Conservation (phyloP, 257 asterid species). For the Capsicum rhomboideum region DNA sequence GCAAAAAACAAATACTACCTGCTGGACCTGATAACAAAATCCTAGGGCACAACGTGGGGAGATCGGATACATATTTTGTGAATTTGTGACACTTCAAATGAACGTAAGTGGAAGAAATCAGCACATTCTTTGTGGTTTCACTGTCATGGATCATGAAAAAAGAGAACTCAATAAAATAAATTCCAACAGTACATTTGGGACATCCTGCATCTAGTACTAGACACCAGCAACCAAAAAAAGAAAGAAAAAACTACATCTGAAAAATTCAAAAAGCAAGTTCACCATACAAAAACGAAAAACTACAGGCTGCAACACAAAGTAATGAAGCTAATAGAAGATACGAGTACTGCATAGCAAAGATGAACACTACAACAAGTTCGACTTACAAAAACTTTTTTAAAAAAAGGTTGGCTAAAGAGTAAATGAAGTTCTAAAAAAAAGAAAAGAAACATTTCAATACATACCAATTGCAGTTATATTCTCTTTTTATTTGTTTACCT, state of each 20-base stretch:
- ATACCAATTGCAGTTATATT: not conserved
- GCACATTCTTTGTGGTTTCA: constrained; percentile 69
- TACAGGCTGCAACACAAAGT: not conserved
- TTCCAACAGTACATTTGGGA: not conserved
- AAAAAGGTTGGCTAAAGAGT: not conserved
- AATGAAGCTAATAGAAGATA: not conserved
- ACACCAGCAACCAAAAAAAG: not conserved
- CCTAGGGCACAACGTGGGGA: constrained; percentile 71
- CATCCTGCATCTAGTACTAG: not conserved
- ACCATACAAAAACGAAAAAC: not conserved
- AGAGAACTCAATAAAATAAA: not conserved
- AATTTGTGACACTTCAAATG: constrained; percentile 51
- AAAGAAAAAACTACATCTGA: not conserved
- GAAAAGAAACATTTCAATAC: not conserved
- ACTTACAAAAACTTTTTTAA: not conserved
- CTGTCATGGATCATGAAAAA: constrained; percentile 26
- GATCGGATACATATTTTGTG: constrained; percentile 49
- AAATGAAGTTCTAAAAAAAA: not conserved
- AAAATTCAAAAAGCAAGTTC: not conserved
- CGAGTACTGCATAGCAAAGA: not conserved
- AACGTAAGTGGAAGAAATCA: constrained; percentile 65
- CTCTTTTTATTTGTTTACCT: not conserved
- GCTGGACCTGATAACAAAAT: constrained; percentile 80
- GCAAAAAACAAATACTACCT: constrained; percentile 35
- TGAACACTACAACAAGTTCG: not conserved